phyloP scores from a whole-genome alignment of 2,329 filamentous ascomycete species.

The Colletotrichum agaves region DNA sequence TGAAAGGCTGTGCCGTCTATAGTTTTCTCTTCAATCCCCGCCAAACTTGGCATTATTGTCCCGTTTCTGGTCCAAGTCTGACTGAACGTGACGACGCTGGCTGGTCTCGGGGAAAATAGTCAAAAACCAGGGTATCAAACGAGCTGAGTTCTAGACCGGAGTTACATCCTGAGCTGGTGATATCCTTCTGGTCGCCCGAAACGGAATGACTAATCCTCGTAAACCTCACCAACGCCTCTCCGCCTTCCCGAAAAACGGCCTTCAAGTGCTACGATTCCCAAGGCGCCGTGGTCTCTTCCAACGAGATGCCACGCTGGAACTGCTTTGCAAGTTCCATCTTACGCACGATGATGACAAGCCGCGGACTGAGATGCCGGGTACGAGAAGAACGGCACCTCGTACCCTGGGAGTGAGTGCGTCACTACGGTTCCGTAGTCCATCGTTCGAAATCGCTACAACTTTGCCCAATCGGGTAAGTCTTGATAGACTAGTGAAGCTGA shows the following conservation, averaged over 20 bases:
- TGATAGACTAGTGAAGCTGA: background rate
- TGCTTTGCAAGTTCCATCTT: slow-evolving; percentile 55
- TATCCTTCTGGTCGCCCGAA: slow-evolving; percentile 66
- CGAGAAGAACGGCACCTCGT: slow-evolving; percentile 24
- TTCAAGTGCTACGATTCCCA: slow-evolving; percentile 49
- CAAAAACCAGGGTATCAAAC: no score
- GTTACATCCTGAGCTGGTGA: no score
- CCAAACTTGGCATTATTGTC: slow-evolving; percentile 42
- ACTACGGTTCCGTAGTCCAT: background rate
- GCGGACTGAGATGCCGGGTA: slow-evolving; percentile 53
- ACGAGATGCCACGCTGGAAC: slow-evolving; percentile 50
- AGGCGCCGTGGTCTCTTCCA: slow-evolving; percentile 45
- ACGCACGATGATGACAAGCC: slow-evolving; percentile 49
- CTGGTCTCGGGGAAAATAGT: slow-evolving; percentile 45
- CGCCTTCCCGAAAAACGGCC: slow-evolving; percentile 44
- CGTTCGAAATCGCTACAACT: background rate
- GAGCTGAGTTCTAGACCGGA: no score
- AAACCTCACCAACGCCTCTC: slow-evolving; percentile 56
- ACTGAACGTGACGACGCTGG: slow-evolving; percentile 66
- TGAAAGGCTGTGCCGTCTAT: slow-evolving; percentile 62
- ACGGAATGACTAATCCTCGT: slow-evolving; percentile 68
- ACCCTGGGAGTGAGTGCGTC: background rate
- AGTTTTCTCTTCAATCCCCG: slow-evolving; percentile 62
- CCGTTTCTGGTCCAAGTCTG: slow-evolving; percentile 65
- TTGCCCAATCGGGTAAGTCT: background rate